These are phyloP conservation scores for Talaromyces sp. DNA, from an alignment of 2,329 filamentous ascomycete species.

Conservation along the genomic window DNA sequence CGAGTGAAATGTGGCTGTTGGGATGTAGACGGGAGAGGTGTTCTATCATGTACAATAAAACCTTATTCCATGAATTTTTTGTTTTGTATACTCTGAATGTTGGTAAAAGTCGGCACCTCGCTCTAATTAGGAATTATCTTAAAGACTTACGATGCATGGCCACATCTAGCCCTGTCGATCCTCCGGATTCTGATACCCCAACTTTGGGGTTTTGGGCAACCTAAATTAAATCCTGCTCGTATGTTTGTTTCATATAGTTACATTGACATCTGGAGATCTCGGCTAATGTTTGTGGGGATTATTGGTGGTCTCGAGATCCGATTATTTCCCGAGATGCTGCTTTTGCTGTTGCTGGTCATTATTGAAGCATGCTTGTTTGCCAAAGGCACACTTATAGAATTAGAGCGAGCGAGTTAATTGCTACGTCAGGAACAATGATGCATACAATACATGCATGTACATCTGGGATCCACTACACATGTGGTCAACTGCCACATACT, in stretches of 20 bases:
- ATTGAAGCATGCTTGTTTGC: not conserved
- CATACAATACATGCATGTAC: too few species aligned
- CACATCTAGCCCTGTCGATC: not conserved
- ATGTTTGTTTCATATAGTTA: not conserved
- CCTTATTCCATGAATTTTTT: not conserved
- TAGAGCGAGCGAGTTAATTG: not conserved
- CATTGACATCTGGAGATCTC: not conserved
- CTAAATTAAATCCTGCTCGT: not conserved
- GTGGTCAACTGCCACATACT: not conserved
- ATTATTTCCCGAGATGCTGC: not conserved
- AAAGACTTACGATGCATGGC: not conserved
- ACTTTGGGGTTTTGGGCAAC: not conserved
- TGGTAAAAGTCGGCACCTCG: not conserved
- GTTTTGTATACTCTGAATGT: not conserved
- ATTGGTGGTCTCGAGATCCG: not conserved
- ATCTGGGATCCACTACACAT: too few species aligned
- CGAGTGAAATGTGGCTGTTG: not conserved
- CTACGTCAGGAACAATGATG: not conserved
- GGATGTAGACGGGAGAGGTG: not conserved
- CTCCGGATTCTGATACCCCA: not conserved
- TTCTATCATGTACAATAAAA: slow-evolving; percentile 1
- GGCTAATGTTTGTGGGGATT: not conserved
- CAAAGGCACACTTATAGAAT: not conserved
- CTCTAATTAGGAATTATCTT: not conserved
- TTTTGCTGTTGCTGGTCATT: not conserved